Conservation (phyloP, 768 basidiomycete species). For the Hortiboletus flavorubellus region DNA sequence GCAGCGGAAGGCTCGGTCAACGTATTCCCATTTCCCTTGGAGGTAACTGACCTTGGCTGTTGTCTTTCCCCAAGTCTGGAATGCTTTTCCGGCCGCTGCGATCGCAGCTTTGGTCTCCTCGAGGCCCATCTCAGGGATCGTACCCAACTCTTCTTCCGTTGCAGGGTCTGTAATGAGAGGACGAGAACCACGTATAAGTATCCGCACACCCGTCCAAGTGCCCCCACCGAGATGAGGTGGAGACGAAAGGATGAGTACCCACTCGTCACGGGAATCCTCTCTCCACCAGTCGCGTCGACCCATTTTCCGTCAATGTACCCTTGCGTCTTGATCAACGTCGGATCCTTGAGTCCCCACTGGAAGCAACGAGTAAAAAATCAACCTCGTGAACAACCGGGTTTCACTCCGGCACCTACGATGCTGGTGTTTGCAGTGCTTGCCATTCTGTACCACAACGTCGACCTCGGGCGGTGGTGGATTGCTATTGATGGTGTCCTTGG, state of each 20-base stretch:
- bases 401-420: constrained; percentile 30
- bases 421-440: constrained; percentile 42
- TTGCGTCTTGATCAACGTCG: constrained; percentile 69
- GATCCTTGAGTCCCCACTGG: constrained; percentile 76
- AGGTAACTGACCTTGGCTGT: constrained; percentile 66
- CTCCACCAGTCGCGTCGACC: constrained; percentile 74
- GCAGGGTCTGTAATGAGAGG: constrained; percentile 67
- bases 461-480: constrained; percentile 3
- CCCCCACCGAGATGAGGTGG: neutral
- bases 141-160: constrained; percentile 77
- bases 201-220: neutral
- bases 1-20: neutral
- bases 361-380: neutral
- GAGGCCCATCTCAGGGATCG: constrained; percentile 85
- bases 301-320: constrained; percentile 84
- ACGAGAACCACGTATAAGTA: constrained; percentile 1
- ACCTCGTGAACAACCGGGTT: neutral
- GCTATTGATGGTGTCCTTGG: constrained; percentile 10
- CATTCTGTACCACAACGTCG: constrained; percentile 43
- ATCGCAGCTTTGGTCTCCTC: constrained; percentile 85
- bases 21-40: neutral
- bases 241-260: constrained; percentile 23
- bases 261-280: constrained; percentile 76
- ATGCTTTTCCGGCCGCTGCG: constrained; percentile 72
- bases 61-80: constrained; percentile 83